These are phyloP conservation scores for Colletotrichum sansevieriae DNA, from an alignment of 2,329 filamentous ascomycete species.

Conservation along the genomic window DNA sequence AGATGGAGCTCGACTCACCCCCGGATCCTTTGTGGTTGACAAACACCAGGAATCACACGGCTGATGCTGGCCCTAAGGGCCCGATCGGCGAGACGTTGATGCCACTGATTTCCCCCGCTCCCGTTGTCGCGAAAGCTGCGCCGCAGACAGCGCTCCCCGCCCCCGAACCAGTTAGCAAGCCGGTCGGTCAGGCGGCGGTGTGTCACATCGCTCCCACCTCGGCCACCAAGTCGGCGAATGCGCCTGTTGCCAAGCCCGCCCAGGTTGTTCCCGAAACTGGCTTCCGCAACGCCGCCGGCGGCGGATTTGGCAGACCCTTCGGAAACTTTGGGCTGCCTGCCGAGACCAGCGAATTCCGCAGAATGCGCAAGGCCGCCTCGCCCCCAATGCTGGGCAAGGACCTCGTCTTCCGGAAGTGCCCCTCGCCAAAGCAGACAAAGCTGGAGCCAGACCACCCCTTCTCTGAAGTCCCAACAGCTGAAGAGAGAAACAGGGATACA, in stretches of 20 bases:
- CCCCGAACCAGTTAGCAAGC: conserved; percentile 20
- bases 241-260: conserved; percentile 45
- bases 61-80: conserved; percentile 14
- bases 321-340: conserved; percentile 49
- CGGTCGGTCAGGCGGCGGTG: conserved; percentile 34
- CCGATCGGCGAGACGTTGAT: conserved; percentile 42
- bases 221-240: conserved; percentile 36
- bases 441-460: conserved; percentile 82
- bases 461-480: conserved; percentile 58
- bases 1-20: conserved; percentile 55
- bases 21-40: conserved; percentile 59
- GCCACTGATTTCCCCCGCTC: conserved; percentile 34
- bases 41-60: conserved; percentile 47
- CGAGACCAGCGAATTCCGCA: conserved; percentile 57
- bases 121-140: conserved; percentile 20
- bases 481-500: conserved; percentile 65
- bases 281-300: conserved; percentile 52
- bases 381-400: conserved; percentile 92
- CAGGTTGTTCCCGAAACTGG: conserved; percentile 57
- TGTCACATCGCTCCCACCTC: conserved; percentile 19
- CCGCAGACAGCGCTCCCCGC: conserved; percentile 28
- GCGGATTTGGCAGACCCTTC: conserved; percentile 60
- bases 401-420: conserved; percentile 83
- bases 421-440: conserved; percentile 85
- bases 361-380: conserved; percentile 67